Evolutionary conservation across 306 rosid species (phyloP), one percentile per base, ranked within the genome.

Genomic region (Ziziphus jujuba): DNA sequence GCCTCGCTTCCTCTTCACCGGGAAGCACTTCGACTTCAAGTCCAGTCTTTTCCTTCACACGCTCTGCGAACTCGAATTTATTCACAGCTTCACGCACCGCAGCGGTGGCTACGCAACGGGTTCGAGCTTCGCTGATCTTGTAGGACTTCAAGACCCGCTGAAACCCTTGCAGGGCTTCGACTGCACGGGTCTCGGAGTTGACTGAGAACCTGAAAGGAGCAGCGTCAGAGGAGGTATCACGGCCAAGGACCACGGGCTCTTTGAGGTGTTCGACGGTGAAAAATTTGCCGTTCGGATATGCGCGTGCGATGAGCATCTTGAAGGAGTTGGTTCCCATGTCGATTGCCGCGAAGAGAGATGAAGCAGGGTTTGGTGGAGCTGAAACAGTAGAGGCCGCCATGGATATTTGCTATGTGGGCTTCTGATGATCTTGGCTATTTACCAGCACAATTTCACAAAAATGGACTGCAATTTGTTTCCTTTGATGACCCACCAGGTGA

Each of bases 281-380:
- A 65, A 80, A 72, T 56, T 44, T 49, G 53, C 73, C 78, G 24
- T 56, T 25, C 52, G 79, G 70, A 64, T 64, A 59, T 53, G 76
- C 76, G n/a, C 66, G 54, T 56, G 65, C 61, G 43, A 72, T 58
- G 70, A 68, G 72, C 66, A 76, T 36, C 76, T 80, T 80, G 76
- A 76, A 80, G 35, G 84, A 80, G 70, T 72, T 68, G 24, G 84
- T 72, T 54, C 81, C 84, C 81, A 76, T 67, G 34, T 80, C 84
- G 56, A 68, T 72, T 17, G 79, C 68, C 12, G 76, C 79, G 56
- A 50, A 80, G 16, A 75, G 80, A n/a, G 72, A 50, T 2, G 78
- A 65, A 20, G 33, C n/a, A n/a, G n/a, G 36, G 40, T 58, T 24
- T 2, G 61, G 15, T 11, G 77, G 35, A 31, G 47, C 3, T 49